phyloP scores from a whole-genome alignment of 345 rosid species.

The Eucalyptus paniculata region DNA sequence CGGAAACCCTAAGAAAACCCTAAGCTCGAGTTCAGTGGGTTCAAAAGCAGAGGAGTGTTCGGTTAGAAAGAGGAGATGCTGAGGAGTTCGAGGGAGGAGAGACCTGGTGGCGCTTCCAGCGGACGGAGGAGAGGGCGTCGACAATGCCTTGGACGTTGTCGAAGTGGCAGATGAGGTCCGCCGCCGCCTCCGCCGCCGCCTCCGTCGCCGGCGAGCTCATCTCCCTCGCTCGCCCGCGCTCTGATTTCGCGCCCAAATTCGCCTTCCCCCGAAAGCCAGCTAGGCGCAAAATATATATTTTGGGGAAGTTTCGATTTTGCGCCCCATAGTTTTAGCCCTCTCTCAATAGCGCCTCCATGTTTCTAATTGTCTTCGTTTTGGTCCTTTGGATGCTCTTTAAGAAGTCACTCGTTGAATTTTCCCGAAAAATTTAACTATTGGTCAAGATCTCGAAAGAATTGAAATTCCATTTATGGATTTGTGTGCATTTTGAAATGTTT shows the following conservation, averaged over 20 bases:
- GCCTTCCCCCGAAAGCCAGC: neutral
- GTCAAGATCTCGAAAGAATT: neutral
- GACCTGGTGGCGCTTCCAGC: slow-evolving; percentile 95
- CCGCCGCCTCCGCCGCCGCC: slow-evolving; percentile 20
- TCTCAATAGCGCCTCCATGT: neutral
- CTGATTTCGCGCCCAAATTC: slow-evolving; percentile 8
- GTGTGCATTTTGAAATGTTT: neutral
- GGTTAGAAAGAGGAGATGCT: neutral
- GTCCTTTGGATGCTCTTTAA: neutral
- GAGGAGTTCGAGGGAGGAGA: neutral
- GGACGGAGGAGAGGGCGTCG: slow-evolving; percentile 81
- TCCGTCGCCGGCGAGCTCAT: slow-evolving; percentile 66
- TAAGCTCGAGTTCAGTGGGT: neutral
- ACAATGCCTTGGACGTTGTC: slow-evolving; percentile 87
- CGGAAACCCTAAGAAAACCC: neutral
- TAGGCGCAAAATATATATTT: neutral
- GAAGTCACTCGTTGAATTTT: neutral
- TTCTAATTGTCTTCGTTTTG: neutral
- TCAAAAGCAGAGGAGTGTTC: neutral
- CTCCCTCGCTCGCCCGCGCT: neutral
- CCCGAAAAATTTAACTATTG: neutral
- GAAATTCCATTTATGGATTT: neutral
- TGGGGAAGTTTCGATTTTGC: neutral
- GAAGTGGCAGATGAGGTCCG: slow-evolving; percentile 65
- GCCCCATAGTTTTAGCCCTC: neutral